A percentile compares a stretch with the other conserved stretches of the same genome.
phyloP scores from a whole-genome alignment of 352 stramenopile genomes.

The Chrysophaeum taylorii region DNA sequence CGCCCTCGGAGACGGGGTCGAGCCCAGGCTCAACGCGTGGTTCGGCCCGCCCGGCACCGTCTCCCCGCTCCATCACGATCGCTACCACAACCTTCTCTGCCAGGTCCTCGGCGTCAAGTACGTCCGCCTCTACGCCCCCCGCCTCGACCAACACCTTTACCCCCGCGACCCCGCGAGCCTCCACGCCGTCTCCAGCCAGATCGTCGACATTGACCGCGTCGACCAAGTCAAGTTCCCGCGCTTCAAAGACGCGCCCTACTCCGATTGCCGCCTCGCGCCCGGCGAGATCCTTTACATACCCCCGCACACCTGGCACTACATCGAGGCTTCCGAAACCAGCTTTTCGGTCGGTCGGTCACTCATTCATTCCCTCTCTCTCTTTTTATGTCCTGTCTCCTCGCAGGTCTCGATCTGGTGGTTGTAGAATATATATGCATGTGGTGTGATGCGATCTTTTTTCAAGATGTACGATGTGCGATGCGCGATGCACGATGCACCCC shows the following conservation, averaged over 20 bases:
- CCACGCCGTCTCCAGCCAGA: slow-evolving; percentile 11
- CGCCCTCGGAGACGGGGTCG: not conserved
- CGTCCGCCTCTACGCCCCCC: slow-evolving; percentile 12
- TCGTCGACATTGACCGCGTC: slow-evolving; percentile 15
- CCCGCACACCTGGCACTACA: slow-evolving; percentile 24
- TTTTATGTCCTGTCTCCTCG: not conserved
- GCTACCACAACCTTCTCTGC: slow-evolving; percentile 25
- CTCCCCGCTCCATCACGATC: slow-evolving; percentile 26
- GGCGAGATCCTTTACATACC: slow-evolving; percentile 30
- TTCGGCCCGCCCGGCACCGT: slow-evolving; percentile 16
- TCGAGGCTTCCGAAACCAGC: slow-evolving; percentile 6
- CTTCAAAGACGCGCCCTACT: slow-evolving; percentile 11
- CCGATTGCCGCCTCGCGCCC: slow-evolving; percentile 10
- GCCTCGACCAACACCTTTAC: slow-evolving; percentile 11
- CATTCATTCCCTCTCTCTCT: not conserved
- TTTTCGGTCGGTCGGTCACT: not conserved
- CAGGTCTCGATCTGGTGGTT: slow-evolving; percentile 12
- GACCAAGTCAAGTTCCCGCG: slow-evolving; percentile 13
- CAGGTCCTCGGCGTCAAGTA: slow-evolving; percentile 25
- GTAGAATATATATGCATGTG: slow-evolving; percentile 6
- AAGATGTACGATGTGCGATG: slow-evolving; percentile 1
- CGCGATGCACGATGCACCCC: slow-evolving; percentile 4
- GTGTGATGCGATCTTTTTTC: not conserved
- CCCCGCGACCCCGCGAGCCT: not conserved
- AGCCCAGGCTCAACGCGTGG: slow-evolving; percentile 11